Conservation (phyloP, 257 asterid species). For the Avicennia marina region DNA sequence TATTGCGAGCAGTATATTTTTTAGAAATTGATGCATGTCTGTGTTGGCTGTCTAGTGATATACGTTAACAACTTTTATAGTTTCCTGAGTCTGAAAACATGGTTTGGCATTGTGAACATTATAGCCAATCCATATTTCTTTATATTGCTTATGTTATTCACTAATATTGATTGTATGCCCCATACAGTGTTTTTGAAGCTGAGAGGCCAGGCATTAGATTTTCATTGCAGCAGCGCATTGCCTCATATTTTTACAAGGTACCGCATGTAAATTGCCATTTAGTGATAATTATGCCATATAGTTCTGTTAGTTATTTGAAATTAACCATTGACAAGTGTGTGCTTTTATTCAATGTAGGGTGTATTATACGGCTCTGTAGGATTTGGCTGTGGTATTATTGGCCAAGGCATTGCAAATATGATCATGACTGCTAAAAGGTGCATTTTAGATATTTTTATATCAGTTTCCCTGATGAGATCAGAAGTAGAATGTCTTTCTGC, state of each 20-base stretch:
- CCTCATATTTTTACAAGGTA: slow-evolving; percentile 92
- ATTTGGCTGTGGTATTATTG: slow-evolving; percentile 83
- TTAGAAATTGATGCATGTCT: too few relatives aligned
- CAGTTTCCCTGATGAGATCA: too few relatives aligned
- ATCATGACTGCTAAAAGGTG: slow-evolving; percentile 94
- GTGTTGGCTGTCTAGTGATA: too few relatives aligned
- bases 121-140: background rate
- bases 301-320: background rate
- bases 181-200: slow-evolving; percentile 79
- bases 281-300: too few relatives aligned
- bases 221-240: slow-evolving; percentile 75
- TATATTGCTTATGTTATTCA: background rate
- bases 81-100: too few relatives aligned
- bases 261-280: background rate
- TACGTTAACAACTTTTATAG: too few relatives aligned
- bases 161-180: slow-evolving; percentile 7
- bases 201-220: slow-evolving; percentile 85
- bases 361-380: slow-evolving; percentile 91
- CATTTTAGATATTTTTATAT: too few relatives aligned
- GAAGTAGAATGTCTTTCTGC: too few relatives aligned
- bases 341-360: slow-evolving; percentile 48
- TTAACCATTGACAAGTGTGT: slow-evolving; percentile 8
- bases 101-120: slow-evolving; percentile 1
- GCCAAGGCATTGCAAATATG: slow-evolving; percentile 94
- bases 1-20: too few relatives aligned